These are phyloP conservation scores for Aspergillus sp. DNA, from an alignment of 2,329 filamentous ascomycete genomes.

Conservation along the genomic window DNA sequence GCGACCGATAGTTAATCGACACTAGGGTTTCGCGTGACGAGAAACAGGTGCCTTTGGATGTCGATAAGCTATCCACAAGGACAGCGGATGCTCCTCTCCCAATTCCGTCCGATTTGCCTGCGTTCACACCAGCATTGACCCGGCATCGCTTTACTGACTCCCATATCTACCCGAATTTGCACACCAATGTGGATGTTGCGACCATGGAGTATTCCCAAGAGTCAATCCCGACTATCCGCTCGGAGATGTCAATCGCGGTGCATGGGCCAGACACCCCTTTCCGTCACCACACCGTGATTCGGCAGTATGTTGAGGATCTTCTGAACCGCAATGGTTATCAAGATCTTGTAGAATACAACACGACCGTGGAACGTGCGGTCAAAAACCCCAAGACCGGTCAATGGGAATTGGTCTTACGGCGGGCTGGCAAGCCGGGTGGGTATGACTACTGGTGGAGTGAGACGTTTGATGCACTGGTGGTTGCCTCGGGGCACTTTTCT, in stretches of 20 bases:
- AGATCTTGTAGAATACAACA: constrained; percentile 50
- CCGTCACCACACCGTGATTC: constrained; percentile 60
- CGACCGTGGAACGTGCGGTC: constrained; percentile 60
- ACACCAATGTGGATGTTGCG: constrained; percentile 63
- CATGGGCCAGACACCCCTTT: constrained; percentile 64
- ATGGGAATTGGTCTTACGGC: constrained; percentile 58
- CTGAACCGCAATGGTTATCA: constrained; percentile 57
- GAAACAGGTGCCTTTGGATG: constrained; percentile 47
- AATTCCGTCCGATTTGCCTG: constrained; percentile 53
- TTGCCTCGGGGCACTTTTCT: constrained; percentile 62
- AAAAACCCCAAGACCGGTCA: constrained; percentile 52
- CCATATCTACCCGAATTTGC: constrained; percentile 63
- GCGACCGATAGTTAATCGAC: not conserved
- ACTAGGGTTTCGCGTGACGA: constrained; percentile 35
- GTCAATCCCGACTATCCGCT: constrained; percentile 50
- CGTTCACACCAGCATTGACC: constrained; percentile 43
- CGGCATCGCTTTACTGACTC: constrained; percentile 59
- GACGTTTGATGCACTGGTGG: constrained; percentile 61
- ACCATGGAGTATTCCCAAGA: constrained; percentile 65
- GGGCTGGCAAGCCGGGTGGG: constrained; percentile 28
- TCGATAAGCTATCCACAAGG: constrained; percentile 51
- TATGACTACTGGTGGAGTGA: constrained; percentile 65
- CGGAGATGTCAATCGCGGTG: constrained; percentile 44
- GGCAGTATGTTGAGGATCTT: constrained; percentile 58
- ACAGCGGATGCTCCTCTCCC: constrained; percentile 53